Conservation (phyloP, 1,284 basidiomycete genomes). For the Phlebopus sp. region DNA sequence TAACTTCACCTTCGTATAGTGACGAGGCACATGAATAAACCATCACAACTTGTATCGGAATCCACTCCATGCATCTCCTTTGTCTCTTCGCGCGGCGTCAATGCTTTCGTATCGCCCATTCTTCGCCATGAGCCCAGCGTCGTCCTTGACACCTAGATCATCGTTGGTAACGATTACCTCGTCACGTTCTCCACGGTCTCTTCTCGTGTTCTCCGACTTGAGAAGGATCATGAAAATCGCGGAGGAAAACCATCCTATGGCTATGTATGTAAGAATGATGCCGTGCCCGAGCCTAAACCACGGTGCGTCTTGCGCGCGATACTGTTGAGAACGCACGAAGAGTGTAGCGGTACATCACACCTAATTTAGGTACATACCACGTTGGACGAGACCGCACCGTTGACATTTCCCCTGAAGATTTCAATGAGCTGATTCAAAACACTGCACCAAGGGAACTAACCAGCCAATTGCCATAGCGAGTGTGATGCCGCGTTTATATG, state of each 20-base stretch:
- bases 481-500: conserved; percentile 41
- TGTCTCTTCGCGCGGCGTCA: conserved; percentile 39
- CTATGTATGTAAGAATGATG: conserved; percentile 49
- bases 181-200: conserved; percentile 46
- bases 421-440: neutral
- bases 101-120: conserved; percentile 40
- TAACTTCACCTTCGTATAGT: neutral
- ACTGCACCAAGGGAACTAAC: conserved; percentile 16
- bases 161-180: conserved; percentile 40
- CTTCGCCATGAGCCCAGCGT: conserved; percentile 14
- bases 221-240: conserved; percentile 36
- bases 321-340: conserved; percentile 19
- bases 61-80: conserved; percentile 48
- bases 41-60: conserved; percentile 38
- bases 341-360: conserved; percentile 13
- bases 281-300: conserved; percentile 52
- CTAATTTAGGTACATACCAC: conserved; percentile 33
- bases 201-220: conserved; percentile 41
- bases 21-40: neutral
- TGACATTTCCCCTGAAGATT: conserved; percentile 39
- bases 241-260: conserved; percentile 43
- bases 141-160: conserved; percentile 9
- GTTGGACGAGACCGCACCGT: conserved; percentile 46
- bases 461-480: conserved; percentile 37
- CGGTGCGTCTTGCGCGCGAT: conserved; percentile 38